Base-by-base conservation (phyloP, 441 rosid species). In the Jatropha multifida region DNA sequence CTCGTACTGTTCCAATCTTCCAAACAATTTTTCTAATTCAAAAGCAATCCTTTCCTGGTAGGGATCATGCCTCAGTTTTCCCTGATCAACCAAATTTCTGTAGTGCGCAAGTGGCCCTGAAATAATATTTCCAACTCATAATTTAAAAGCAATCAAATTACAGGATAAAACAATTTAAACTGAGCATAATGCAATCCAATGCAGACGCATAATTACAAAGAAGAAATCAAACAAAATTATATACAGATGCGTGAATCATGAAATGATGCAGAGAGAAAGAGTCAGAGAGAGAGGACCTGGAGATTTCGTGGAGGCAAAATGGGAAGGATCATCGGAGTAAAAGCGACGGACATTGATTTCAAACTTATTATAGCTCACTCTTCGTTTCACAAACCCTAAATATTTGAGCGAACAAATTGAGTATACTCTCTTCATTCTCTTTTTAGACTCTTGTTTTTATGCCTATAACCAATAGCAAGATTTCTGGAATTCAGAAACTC, bases 1-100 rank as follows among this genome's bases (percentile, higher is more conserved):
- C 85, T 91, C 96, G 58, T 90, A 94, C 73, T 88, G 89, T 71
- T 91, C 90, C 80, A 94, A 81, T 86, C 93, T 86, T 74, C 87
- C 86, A 49, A 87, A 87, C 80, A 94, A 76, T 73, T 88, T 87
- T 27, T 91, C 87, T 59, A 94, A 85, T 59, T 93, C 87, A 64
- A 85, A 65, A 76, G 92, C 96, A 44, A 94, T 85, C 67, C 61
- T 84, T 80, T 92, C 97, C 86, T 94, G 97, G 84, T 85, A 71
- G 44, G 87, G 88, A 82, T 94, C 98, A 67, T 87, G 86, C 81
- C 82, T 90, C 60, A 94, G 83, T 88, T 88, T 89, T 76, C 96
- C 97, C 81, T 83, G 86, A 68, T 86, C 86, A 38, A 91, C 92
- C 77, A 91, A 77, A 65, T 86, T 87, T 81, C 63, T 83, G 80